Percentiles rank a stretch among this genome's conserved stretches.
phyloP scores from a whole-genome alignment of 345 rosid species.

The Rhodamnia rubescens region DNA sequence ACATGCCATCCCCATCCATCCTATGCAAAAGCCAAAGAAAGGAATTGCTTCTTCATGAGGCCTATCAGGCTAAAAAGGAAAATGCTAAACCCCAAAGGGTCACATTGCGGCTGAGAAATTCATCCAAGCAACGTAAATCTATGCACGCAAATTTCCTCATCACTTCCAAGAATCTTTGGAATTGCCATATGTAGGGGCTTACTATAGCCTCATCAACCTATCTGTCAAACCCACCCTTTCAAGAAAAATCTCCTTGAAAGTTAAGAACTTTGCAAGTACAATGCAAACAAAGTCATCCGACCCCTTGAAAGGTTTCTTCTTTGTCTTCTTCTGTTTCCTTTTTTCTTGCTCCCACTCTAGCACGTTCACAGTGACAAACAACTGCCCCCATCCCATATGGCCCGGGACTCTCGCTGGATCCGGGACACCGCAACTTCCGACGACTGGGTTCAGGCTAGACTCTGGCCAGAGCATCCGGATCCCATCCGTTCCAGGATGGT shows the following conservation, averaged over 20 bases:
- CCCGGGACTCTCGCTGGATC: slow-evolving; percentile 80
- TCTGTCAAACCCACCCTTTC: not conserved
- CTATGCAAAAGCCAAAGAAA: slow-evolving; percentile 27
- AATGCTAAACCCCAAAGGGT: slow-evolving; percentile 44
- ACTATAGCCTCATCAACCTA: not conserved
- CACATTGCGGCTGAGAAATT: slow-evolving; percentile 36
- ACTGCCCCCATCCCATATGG: slow-evolving; percentile 76
- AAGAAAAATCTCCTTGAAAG: not conserved
- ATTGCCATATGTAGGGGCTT: slow-evolving; percentile 10
- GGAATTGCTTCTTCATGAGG: slow-evolving; percentile 56
- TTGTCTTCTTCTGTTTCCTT: slow-evolving; percentile 21
- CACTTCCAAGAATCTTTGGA: slow-evolving; percentile 6
- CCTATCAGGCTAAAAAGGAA: slow-evolving; percentile 7
- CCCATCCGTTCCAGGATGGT: slow-evolving; percentile 66
- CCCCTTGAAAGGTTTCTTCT: not conserved
- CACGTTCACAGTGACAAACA: slow-evolving; percentile 57
- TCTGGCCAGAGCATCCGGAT: slow-evolving; percentile 46
- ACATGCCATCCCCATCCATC: not conserved
- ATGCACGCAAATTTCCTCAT: not conserved
- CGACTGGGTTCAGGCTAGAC: slow-evolving; percentile 57
- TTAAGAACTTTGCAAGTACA: not conserved
- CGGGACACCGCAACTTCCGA: slow-evolving; percentile 58
- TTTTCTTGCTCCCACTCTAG: slow-evolving; percentile 22
- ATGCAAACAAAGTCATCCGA: not conserved
- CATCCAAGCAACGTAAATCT: slow-evolving; percentile 32